Base-by-base conservation (phyloP, 2,329 filamentous ascomycete genomes). In the Ophiostoma australiae region DNA sequence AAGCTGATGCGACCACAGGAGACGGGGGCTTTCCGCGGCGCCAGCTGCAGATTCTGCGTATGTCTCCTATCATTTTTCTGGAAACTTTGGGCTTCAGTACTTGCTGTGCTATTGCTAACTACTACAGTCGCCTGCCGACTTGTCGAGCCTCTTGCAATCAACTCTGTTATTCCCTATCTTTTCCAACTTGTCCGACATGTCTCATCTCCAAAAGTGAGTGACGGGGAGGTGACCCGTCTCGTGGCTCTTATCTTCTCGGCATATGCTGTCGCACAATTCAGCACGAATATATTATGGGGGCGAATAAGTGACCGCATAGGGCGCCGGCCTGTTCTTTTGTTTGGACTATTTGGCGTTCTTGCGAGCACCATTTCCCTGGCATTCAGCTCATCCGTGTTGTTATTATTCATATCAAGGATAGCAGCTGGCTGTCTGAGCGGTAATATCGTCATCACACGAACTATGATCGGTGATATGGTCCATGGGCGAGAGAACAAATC, bases 391-490 rank as follows among this genome's bases (percentile, higher is more conserved):
- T 58, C 52, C 7, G 52, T 58, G n/a, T 8, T n/a, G 52, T 58
- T 58, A n/a, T 27, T 58, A 1, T 58, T 58, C 13, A 13, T 58
- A 23, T 58, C 52, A 11, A 17, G 52, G 7, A 58, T 58, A 33
- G 61, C 61, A 65, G 61, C 61, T 8, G 61, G 61, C 13, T 10
- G 27, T 13, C 17, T 65, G 11, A 33, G 61, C 33, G 61, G 61
- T 1, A 65, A 65, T n/a, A 37, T 65, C 11, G 61, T 65, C 20
- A 65, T 65, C 61, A 65, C 61, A 6, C 61, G 61, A 8, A 65
- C 61, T 20, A 65, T 65, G 61, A 65, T 65, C 6, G 61, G 61
- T 17, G 61, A 65, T 17, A 65, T 65, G 61, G 61, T 65, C 31
- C 61, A 65, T 37, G 61, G 61, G 4, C 61, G 33, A 8, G 31